Evolutionary conservation across 1,139 yeast species (phyloP).

Genomic region (Candida anutae): DNA sequence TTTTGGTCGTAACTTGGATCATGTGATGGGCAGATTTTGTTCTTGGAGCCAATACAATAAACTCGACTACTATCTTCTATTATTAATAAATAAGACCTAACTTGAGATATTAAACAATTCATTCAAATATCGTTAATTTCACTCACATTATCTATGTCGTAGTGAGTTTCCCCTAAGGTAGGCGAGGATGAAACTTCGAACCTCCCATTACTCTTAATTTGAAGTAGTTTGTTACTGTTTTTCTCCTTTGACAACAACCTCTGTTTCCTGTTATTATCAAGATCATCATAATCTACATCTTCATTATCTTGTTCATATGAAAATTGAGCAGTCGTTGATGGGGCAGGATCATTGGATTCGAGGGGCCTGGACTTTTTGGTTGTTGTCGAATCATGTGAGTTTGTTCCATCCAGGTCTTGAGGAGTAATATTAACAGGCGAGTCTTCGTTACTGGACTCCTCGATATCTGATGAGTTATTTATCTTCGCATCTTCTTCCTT

Average conservation of each 20-base stretch:
- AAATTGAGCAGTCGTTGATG: constrained; percentile 6
- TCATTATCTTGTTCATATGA: constrained; percentile 11
- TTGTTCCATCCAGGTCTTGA: no score
- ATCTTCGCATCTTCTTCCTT: constrained; percentile 7
- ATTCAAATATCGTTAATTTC: constrained; percentile 5
- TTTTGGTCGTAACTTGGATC: no score
- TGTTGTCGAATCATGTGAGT: neutral
- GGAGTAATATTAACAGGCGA: no score
- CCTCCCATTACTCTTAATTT: constrained; percentile 17
- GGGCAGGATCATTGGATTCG: constrained; percentile 1
- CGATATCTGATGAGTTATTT: neutral
- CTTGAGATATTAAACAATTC: no score
- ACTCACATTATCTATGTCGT: constrained; percentile 4
- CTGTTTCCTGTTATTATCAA: constrained; percentile 25
- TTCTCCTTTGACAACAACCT: constrained; percentile 25
- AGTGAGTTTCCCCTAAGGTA: constrained; percentile 5
- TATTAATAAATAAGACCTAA: no score
- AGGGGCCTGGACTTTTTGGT: constrained; percentile 6
- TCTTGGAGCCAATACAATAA: no score
- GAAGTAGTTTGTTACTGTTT: constrained; percentile 17
- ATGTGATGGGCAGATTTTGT: no score
- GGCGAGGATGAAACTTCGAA: constrained; percentile 17
- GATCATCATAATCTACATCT: constrained; percentile 10
- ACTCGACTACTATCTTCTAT: no score
- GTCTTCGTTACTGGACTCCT: neutral